Percentiles rank a stretch among this genome's conserved stretches.
phyloP scores from a whole-genome alignment of 805 yeast genomes.

The Metschnikowia sp. region DNA sequence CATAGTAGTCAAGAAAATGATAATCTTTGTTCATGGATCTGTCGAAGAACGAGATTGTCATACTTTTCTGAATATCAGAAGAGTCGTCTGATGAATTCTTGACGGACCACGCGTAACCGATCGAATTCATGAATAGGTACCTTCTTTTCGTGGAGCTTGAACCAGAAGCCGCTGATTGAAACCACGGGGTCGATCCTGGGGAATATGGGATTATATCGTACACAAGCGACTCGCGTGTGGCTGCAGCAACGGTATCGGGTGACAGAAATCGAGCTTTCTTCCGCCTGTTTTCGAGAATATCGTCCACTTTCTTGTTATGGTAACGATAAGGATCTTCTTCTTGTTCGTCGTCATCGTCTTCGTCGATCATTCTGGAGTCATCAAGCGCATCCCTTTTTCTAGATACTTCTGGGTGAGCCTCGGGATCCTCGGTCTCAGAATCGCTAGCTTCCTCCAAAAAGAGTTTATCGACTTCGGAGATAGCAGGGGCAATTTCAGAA shows the following conservation, averaged over 20 bases:
- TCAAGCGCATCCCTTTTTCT: slow-evolving; percentile 27
- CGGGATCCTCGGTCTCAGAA: slow-evolving; percentile 18
- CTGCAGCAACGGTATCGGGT: neutral
- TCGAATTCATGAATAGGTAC: slow-evolving; percentile 72
- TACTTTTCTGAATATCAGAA: slow-evolving; percentile 46
- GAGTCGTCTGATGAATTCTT: slow-evolving; percentile 24
- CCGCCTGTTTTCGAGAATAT: slow-evolving; percentile 9
- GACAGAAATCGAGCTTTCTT: slow-evolving; percentile 10
- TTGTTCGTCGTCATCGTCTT: slow-evolving; percentile 27
- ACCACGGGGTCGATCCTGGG: slow-evolving; percentile 87
- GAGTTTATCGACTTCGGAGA: slow-evolving; percentile 14
- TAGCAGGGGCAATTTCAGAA: neutral
- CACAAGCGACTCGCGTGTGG: neutral
- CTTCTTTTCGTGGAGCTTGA: slow-evolving; percentile 42
- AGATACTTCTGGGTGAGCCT: slow-evolving; percentile 22
- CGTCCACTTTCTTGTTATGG: slow-evolving; percentile 14
- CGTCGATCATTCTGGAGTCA: slow-evolving; percentile 36
- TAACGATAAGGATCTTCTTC: slow-evolving; percentile 8
- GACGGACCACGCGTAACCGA: slow-evolving; percentile 82
- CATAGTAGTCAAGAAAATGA: slow-evolving; percentile 73
- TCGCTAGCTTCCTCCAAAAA: slow-evolving; percentile 19
- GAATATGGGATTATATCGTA: slow-evolving; percentile 55
- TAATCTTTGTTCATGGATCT: slow-evolving; percentile 71
- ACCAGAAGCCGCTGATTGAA: slow-evolving; percentile 31
- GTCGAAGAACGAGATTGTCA: slow-evolving; percentile 89